These are phyloP conservation scores for Tieghemostelium lacteum DNA, from an alignment of 78 protist species.

Conservation along the genomic window DNA sequence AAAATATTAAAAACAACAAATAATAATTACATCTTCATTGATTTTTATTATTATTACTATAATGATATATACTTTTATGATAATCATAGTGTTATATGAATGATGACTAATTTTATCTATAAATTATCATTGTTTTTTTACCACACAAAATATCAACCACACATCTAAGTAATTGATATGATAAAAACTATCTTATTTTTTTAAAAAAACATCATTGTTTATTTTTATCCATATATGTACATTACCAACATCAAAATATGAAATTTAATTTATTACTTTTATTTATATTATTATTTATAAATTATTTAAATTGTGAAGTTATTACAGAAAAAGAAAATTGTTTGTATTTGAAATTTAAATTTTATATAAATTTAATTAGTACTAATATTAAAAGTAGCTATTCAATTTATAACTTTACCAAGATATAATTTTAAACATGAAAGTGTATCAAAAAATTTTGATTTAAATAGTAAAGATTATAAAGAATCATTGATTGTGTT, in stretches of 20 bases:
- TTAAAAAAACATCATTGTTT: no score
- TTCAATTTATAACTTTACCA: slow-evolving; percentile 3
- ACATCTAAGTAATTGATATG: no score
- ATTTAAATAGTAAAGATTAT: slow-evolving; percentile 39
- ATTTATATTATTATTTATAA: neutral
- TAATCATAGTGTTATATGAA: no score
- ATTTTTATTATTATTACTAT: no score
- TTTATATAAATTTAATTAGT: neutral
- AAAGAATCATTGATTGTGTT: slow-evolving; percentile 42
- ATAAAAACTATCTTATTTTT: no score
- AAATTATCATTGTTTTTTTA: no score
- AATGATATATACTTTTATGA: no score
- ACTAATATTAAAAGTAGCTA: neutral
- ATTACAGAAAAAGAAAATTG: neutral
- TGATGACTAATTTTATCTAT: no score
- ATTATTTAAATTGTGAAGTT: neutral
- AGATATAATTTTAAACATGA: slow-evolving; percentile 46
- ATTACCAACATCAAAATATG: neutral
- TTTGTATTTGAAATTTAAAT: neutral
- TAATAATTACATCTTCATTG: no score
- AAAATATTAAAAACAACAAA: no score
- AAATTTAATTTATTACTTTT: neutral
- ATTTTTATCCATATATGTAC: no score
- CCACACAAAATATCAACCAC: no score
- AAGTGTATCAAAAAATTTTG: slow-evolving; percentile 12